Evolutionary conservation across 345 rosid genomes (phyloP).

Genomic region (Kernera saxatilis): DNA sequence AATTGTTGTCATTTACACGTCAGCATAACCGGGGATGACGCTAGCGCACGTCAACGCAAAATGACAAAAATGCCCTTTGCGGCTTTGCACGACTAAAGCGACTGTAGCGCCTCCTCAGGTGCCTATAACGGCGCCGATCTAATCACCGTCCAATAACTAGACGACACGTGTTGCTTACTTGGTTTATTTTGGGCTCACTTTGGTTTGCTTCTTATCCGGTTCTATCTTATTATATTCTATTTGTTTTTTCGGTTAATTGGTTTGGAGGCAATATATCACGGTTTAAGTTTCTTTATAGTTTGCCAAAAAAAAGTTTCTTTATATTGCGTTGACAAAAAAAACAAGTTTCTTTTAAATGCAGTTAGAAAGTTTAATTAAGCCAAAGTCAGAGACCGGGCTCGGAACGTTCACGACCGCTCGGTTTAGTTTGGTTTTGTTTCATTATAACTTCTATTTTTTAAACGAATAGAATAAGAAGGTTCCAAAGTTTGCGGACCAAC

Average conservation of each 20-base stretch:
- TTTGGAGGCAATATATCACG: not conserved
- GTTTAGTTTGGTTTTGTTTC: not conserved
- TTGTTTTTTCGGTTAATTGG: not conserved
- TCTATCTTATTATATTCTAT: not conserved
- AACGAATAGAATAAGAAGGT: conserved; percentile 3
- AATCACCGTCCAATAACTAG: not conserved
- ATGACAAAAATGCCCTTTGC: conserved; percentile 7
- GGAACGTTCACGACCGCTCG: not conserved
- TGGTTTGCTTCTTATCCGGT: conserved; percentile 1
- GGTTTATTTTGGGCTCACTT: not conserved
- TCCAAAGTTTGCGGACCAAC: conserved; percentile 18
- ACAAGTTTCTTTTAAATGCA: not conserved
- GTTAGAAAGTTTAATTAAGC: not conserved
- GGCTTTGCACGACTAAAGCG: too few species aligned
- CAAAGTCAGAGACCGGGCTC: not conserved
- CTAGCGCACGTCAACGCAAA: not conserved
- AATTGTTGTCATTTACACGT: conserved; percentile 2
- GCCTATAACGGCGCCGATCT: conserved; percentile 7
- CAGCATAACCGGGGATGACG: not conserved
- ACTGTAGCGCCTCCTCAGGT: conserved; percentile 5
- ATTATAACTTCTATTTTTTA: not conserved
- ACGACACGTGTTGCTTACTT: not conserved
- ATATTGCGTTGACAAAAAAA: too few species aligned
- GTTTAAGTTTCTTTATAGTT: not conserved
- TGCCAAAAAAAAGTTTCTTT: not conserved